phyloP scores from a whole-genome alignment of 1,284 basidiomycete genomes.

The Tilletia walkeri region DNA sequence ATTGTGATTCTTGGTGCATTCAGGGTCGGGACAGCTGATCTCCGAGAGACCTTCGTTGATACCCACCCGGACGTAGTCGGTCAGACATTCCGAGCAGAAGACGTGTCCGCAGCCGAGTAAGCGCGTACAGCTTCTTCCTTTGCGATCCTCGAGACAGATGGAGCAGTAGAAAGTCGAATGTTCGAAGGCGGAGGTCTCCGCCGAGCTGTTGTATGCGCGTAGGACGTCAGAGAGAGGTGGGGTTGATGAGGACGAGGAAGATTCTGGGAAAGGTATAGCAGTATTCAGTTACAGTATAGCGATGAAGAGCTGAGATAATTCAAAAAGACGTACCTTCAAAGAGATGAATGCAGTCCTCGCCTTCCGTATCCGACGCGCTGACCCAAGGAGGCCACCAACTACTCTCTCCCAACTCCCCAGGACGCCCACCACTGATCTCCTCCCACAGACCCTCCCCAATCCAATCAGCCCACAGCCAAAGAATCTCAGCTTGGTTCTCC shows the following conservation, averaged over 20 bases:
- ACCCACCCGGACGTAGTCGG: slow-evolving; percentile 30
- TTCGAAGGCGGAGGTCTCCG: slow-evolving; percentile 26
- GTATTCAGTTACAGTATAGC: too few species aligned
- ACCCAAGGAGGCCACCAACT: too few species aligned
- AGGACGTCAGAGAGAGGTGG: not conserved
- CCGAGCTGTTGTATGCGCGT: slow-evolving; percentile 20
- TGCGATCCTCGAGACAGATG: slow-evolving; percentile 38
- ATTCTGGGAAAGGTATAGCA: too few species aligned
- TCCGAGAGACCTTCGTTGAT: slow-evolving; percentile 31
- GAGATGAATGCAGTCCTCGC: not conserved
- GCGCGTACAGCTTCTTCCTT: slow-evolving; percentile 30
- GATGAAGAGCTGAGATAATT: too few species aligned
- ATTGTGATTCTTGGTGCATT: slow-evolving; percentile 27
- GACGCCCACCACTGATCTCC: slow-evolving; percentile 1
- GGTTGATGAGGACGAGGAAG: not conserved
- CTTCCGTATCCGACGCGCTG: not conserved
- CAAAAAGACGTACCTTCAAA: not conserved
- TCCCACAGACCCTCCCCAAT: slow-evolving; percentile 31
- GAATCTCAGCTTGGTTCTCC: slow-evolving; percentile 28
- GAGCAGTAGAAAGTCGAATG: slow-evolving; percentile 33
- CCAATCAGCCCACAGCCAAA: slow-evolving; percentile 33
- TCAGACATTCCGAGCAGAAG: slow-evolving; percentile 36
- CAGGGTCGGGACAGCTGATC: slow-evolving; percentile 32
- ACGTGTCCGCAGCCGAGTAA: slow-evolving; percentile 34
- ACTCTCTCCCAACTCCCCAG: not conserved